phyloP scores from a whole-genome alignment of 83 land plant genomes.

The Thuja plicata region DNA sequence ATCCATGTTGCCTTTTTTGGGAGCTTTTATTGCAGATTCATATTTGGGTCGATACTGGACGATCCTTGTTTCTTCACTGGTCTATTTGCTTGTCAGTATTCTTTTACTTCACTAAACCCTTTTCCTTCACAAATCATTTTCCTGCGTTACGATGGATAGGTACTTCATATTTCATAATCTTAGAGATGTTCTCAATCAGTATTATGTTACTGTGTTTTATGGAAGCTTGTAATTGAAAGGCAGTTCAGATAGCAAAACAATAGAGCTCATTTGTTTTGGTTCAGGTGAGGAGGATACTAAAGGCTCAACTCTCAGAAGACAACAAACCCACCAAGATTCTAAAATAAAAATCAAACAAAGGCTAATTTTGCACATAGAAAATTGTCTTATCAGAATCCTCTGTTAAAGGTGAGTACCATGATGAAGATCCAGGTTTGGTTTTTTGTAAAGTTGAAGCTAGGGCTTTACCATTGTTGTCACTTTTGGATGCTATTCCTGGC shows the following conservation, averaged over 20 bases:
- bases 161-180: no score
- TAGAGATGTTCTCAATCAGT: no score
- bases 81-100: slow-evolving; percentile 26
- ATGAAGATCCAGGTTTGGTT: not conserved
- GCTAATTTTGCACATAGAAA: no score
- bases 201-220: no score
- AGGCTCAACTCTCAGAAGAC: not conserved
- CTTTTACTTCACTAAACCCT: not conserved
- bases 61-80: not conserved
- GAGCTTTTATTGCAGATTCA: no score
- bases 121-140: not conserved
- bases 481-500: no score
- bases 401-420: not conserved
- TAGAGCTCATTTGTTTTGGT: not conserved
- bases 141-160: no score
- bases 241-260: no score
- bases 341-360: not conserved
- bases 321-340: not conserved
- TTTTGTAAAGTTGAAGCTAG: not conserved
- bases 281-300: not conserved
- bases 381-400: not conserved
- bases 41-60: no score
- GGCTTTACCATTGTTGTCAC: no score
- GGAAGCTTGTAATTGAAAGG: no score
- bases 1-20: no score